Base-by-base conservation (phyloP, 2,329 filamentous ascomycete species). In the Aspergillus sp. region DNA sequence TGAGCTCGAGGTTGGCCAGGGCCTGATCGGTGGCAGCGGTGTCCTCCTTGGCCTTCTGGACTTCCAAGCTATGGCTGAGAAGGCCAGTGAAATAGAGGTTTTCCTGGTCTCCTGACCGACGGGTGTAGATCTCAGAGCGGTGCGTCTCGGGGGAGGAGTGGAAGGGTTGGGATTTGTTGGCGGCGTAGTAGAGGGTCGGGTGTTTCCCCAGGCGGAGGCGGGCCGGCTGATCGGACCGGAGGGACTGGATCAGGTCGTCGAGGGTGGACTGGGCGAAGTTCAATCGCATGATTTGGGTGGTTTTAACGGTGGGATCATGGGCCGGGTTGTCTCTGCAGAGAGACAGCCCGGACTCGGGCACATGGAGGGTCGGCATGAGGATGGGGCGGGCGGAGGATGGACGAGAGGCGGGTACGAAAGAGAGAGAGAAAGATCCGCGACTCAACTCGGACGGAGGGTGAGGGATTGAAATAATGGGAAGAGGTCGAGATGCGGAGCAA, bases 1-100 rank as follows among this genome's bases (percentile, higher is more conserved):
- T 84, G 65, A 76, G 81, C 67, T 84, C 79, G 49, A 86, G 73
- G 36, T 76, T 78, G 49, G 81, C 81, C 66, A 86, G 68, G 24
- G 83, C 83, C 54, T 80, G 78, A 65, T 86, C 83, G 36, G 78
- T 78, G 55, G 79, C 80, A 24, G 79, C 78, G 41, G 78, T 81
- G 33, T 75, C 79, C 64, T 79, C 73, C 65, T 79, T 75, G 36
- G 78, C 78, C 67, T 79, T 79, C 61, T 80, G 75, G 33, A 83
- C 76, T 59, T 76, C 75, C 33, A 84, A 74, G 55, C 73, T 79
- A 64, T 86, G 82, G 65, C 79, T 82, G 59, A 85, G 71, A 20
- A 81, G 65, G 41, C 82, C 82, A 22, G 78, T 72, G 61, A 85
- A 84, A 53, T 77, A 78, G 62, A 84, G 67, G 52, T 76, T 75